These are phyloP conservation scores for Solanum microdontum DNA, from an alignment of 257 asterid species.

Conservation along the genomic window DNA sequence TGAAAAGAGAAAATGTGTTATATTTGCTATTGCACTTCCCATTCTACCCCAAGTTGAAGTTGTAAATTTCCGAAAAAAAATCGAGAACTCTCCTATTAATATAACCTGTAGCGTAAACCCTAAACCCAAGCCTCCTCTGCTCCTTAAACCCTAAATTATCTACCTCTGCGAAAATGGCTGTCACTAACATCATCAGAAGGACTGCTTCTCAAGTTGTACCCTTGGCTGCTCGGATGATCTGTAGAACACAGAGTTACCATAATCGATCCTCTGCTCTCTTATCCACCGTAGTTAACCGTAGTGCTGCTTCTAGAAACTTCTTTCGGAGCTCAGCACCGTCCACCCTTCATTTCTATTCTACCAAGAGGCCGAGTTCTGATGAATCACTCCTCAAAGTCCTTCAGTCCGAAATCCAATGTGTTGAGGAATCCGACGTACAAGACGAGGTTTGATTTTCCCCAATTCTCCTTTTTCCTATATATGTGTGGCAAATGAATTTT, in stretches of 20 bases:
- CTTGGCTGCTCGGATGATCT: slow-evolving; percentile 23
- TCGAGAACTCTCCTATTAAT: neutral
- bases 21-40: neutral
- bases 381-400: slow-evolving; percentile 40
- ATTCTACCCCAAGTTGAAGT: neutral
- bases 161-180: slow-evolving; percentile 29
- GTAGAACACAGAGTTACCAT: slow-evolving; percentile 29
- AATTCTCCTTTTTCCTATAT: neutral
- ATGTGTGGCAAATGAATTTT: neutral
- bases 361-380: slow-evolving; percentile 36
- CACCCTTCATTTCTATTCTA: slow-evolving; percentile 20
- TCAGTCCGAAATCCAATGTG: slow-evolving; percentile 43
- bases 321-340: slow-evolving; percentile 33
- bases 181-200: slow-evolving; percentile 30
- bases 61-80: neutral
- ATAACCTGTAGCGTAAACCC: neutral
- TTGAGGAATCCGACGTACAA: slow-evolving; percentile 20
- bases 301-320: slow-evolving; percentile 6
- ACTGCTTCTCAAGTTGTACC: slow-evolving; percentile 49
- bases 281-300: slow-evolving; percentile 20
- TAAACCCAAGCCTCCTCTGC: neutral
- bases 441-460: neutral
- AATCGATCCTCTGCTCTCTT: slow-evolving; percentile 26
- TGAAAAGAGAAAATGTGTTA: too few species aligned
- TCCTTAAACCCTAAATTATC: slow-evolving; percentile 19